Evolutionary conservation across 2,329 filamentous ascomycete species (phyloP).

Genomic region (Aspergillus fijiensis): DNA sequence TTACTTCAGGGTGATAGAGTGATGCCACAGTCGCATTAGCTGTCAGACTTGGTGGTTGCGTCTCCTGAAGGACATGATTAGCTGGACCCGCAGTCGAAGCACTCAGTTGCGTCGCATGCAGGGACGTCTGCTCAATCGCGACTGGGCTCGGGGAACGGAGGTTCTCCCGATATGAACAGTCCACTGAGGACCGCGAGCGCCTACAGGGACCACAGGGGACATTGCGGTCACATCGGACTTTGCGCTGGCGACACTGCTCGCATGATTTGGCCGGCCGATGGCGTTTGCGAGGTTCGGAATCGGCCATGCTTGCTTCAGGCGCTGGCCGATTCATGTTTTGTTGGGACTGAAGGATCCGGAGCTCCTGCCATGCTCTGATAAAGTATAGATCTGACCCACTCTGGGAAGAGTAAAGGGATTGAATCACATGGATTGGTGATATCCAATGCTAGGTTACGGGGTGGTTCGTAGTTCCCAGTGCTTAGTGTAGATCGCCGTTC

Average conservation of each 20-base stretch:
- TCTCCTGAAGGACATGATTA: background rate
- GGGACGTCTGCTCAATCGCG: conserved; percentile 4
- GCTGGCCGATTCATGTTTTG: background rate
- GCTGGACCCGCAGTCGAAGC: background rate
- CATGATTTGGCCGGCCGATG: conserved; percentile 29
- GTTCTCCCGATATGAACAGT: conserved; percentile 25
- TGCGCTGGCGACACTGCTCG: conserved; percentile 31
- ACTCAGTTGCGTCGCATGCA: conserved; percentile 10
- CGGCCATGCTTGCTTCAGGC: conserved; percentile 4
- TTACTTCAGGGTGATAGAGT: background rate
- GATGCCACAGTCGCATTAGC: background rate
- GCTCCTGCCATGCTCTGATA: background rate
- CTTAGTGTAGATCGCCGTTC: too few relatives aligned
- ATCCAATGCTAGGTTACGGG: too few relatives aligned
- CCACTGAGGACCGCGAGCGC: conserved; percentile 20
- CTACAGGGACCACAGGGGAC: conserved; percentile 29
- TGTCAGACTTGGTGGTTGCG: background rate
- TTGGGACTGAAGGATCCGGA: background rate
- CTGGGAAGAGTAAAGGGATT: background rate
- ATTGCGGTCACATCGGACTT: conserved; percentile 31
- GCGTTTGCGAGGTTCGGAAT: conserved; percentile 24
- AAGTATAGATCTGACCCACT: background rate
- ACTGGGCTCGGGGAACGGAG: background rate
- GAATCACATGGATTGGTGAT: too few relatives aligned
- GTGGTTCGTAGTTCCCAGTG: too few relatives aligned